These are phyloP conservation scores for Chloromonas sp. DNA, from an alignment of 163 green algal species.

Conservation along the genomic window DNA sequence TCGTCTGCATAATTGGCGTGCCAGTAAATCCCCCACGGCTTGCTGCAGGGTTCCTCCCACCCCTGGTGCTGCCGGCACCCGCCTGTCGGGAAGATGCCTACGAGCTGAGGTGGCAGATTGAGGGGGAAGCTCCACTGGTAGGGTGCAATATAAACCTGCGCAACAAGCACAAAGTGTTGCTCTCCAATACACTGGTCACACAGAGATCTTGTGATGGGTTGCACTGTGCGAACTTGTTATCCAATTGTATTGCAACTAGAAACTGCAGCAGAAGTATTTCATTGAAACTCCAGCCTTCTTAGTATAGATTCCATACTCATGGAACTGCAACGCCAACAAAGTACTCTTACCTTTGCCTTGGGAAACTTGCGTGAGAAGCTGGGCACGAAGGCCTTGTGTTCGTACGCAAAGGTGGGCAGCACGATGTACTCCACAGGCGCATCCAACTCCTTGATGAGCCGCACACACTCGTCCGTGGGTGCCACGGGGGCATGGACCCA, in stretches of 20 bases:
- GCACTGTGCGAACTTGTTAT: too few relatives aligned
- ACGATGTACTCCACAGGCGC: conserved; percentile 87
- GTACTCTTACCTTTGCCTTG: conserved; percentile 64
- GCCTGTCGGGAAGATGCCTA: conserved; percentile 86
- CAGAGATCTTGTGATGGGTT: too few relatives aligned
- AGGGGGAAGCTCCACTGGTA: conserved; percentile 92
- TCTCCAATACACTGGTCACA: too few relatives aligned
- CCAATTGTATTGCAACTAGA: too few relatives aligned
- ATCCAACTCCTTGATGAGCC: conserved; percentile 57
- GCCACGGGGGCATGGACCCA: conserved; percentile 86
- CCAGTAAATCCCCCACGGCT: too few relatives aligned
- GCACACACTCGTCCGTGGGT: conserved; percentile 70
- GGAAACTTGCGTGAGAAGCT: conserved; percentile 88
- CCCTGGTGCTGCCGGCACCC: background rate
- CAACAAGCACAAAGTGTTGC: too few relatives aligned
- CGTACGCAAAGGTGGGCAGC: conserved; percentile 90
- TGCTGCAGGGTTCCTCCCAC: too few relatives aligned
- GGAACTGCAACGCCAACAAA: background rate
- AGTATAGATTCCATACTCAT: background rate
- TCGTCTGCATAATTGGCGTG: too few relatives aligned
- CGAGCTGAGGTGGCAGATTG: conserved; percentile 81
- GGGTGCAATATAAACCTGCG: conserved; percentile 57
- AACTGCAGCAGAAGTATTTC: too few relatives aligned
- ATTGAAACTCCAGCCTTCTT: too few relatives aligned
- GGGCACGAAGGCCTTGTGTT: conserved; percentile 95